phyloP scores from a whole-genome alignment of 306 rosid species.

The Datisca glomerata region DNA sequence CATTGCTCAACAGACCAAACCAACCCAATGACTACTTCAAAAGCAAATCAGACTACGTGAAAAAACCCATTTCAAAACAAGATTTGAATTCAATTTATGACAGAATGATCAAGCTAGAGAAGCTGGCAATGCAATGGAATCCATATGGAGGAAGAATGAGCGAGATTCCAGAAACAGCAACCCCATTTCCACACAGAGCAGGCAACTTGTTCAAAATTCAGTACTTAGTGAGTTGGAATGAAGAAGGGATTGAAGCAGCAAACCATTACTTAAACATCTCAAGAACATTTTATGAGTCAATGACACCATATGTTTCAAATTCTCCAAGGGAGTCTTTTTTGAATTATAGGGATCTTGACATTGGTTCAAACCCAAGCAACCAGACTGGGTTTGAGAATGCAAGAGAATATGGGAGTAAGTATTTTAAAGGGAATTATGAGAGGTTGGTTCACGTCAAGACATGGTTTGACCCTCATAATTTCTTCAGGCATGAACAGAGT shows the following conservation, averaged over 20 bases:
- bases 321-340: constrained; percentile 62
- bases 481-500: constrained; percentile 71
- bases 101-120: constrained; percentile 48
- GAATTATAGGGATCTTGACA: constrained; percentile 70
- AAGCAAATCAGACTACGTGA: constrained; percentile 67
- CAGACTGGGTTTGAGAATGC: constrained; percentile 33
- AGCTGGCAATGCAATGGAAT: constrained; percentile 33
- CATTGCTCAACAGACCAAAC: constrained; percentile 40
- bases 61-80: constrained; percentile 28
- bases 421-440: constrained; percentile 42
- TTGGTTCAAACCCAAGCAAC: constrained; percentile 34
- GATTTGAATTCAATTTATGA: constrained; percentile 49
- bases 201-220: constrained; percentile 58
- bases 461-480: constrained; percentile 50
- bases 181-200: constrained; percentile 64
- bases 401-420: constrained; percentile 42
- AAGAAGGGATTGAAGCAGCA: constrained; percentile 25
- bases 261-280: too few species aligned
- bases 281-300: too few species aligned
- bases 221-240: constrained; percentile 57
- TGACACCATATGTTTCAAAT: constrained; percentile 73
- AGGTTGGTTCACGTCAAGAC: constrained; percentile 59
- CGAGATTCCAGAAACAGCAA: constrained; percentile 41
- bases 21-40: constrained; percentile 35
- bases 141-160: constrained; percentile 70